Evolutionary conservation across 345 rosid species (phyloP).

Genomic region (Limnanthes douglasii): DNA sequence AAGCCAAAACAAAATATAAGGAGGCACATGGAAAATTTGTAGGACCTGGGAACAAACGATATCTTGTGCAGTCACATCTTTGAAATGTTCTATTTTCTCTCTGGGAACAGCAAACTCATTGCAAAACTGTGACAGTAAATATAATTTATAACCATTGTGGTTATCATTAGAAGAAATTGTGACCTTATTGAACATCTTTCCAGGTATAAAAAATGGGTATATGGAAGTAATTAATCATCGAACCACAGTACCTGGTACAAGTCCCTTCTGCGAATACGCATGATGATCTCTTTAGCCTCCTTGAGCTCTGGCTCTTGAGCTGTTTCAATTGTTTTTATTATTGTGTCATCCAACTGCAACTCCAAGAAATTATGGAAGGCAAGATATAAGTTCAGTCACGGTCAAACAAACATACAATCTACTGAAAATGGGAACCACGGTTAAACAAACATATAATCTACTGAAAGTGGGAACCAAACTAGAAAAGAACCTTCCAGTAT

Average conservation of each 20-base stretch:
- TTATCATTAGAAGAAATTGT: background rate
- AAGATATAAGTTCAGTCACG: too few species aligned
- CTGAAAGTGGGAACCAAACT: background rate
- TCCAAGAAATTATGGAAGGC: conserved; percentile 5
- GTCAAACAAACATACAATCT: background rate
- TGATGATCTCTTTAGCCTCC: conserved; percentile 67
- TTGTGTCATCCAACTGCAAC: conserved; percentile 76
- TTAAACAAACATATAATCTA: background rate
- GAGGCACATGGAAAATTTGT: background rate
- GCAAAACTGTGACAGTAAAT: conserved; percentile 56
- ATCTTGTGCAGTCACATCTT: conserved; percentile 67
- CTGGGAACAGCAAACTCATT: conserved; percentile 92
- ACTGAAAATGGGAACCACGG: background rate
- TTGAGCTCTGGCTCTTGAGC: conserved; percentile 54
- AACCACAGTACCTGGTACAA: conserved; percentile 52
- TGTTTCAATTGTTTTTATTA: conserved; percentile 73
- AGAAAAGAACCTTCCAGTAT: conserved; percentile 72
- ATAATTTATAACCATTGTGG: background rate
- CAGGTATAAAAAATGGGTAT: too few species aligned
- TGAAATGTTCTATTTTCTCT: conserved; percentile 66
- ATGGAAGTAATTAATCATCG: background rate
- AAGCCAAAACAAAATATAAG: background rate
- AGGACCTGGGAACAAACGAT: conserved; percentile 87
- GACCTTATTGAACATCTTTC: background rate
- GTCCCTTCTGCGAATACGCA: conserved; percentile 75